Evolutionary conservation across 345 rosid species (phyloP).

Genomic region (Dipteronia dyeriana): DNA sequence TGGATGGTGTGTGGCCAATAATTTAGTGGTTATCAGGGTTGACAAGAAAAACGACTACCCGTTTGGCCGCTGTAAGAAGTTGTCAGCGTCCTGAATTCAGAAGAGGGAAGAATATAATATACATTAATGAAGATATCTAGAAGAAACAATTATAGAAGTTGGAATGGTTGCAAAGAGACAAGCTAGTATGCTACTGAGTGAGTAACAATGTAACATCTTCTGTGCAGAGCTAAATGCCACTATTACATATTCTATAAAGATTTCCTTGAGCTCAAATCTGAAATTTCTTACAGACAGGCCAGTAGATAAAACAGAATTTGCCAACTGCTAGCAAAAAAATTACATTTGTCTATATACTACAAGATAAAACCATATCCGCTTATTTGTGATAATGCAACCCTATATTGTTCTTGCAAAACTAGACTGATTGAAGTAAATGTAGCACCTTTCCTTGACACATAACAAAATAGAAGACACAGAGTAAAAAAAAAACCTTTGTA

Average conservation of each 20-base stretch:
- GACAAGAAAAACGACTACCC: background rate
- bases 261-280: background rate
- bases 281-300: background rate
- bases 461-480: background rate
- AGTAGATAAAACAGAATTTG: background rate
- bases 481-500: background rate
- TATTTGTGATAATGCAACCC: background rate
- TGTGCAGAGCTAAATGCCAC: background rate
- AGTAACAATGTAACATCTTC: background rate
- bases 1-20: background rate
- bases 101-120: slow-evolving; percentile 40
- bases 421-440: background rate
- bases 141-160: slow-evolving; percentile 41
- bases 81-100: slow-evolving; percentile 44
- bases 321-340: background rate
- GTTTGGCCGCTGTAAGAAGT: slow-evolving; percentile 20
- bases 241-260: background rate
- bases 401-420: background rate
- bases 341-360: background rate
- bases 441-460: background rate
- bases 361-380: background rate
- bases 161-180: slow-evolving; percentile 11
- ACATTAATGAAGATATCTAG: slow-evolving; percentile 41
- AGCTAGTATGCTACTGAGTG: background rate
- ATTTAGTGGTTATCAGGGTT: background rate